phyloP scores from a whole-genome alignment of 2,329 filamentous ascomycete genomes.

The Claviceps spartinae region DNA sequence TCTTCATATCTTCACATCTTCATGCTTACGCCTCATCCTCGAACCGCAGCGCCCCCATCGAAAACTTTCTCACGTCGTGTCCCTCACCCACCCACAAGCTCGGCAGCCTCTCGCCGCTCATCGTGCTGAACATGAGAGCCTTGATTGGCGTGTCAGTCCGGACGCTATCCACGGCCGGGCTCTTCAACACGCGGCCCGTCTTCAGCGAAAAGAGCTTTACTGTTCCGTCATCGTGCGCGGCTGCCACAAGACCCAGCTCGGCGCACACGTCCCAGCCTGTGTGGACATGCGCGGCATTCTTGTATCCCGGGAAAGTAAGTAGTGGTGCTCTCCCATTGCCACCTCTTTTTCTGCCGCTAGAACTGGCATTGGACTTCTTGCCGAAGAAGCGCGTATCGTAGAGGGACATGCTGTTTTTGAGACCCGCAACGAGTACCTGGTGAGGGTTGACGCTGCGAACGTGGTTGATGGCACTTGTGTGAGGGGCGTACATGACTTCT shows the following conservation, averaged over 20 bases:
- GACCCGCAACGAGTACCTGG: conserved; percentile 39
- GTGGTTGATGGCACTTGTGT: conserved; percentile 32
- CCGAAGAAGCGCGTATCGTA: conserved; percentile 40
- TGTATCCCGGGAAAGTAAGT: conserved; percentile 34
- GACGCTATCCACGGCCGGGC: conserved; percentile 13
- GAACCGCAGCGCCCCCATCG: conserved; percentile 22
- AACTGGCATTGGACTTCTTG: conserved; percentile 9
- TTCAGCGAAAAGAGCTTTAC: conserved; percentile 36
- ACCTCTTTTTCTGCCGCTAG: neutral
- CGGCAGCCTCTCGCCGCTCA: conserved; percentile 29
- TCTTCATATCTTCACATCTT: too few relatives aligned
- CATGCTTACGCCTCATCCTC: conserved; percentile 23
- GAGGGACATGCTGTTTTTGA: conserved; percentile 34
- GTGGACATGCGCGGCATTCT: conserved; percentile 33
- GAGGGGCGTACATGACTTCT: conserved; percentile 20
- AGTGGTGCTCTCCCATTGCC: conserved; percentile 22
- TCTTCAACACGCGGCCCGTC: conserved; percentile 27
- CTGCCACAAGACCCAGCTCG: conserved; percentile 36
- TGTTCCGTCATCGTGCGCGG: conserved; percentile 36
- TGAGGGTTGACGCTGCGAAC: conserved; percentile 34
- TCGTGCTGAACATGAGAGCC: conserved; percentile 30
- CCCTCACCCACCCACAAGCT: conserved; percentile 34
- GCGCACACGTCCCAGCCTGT: conserved; percentile 38
- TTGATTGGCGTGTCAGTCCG: conserved; percentile 21
- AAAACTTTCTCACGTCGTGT: conserved; percentile 26